phyloP scores from a whole-genome alignment of 306 rosid species.

The Dalbergia cultrata region DNA sequence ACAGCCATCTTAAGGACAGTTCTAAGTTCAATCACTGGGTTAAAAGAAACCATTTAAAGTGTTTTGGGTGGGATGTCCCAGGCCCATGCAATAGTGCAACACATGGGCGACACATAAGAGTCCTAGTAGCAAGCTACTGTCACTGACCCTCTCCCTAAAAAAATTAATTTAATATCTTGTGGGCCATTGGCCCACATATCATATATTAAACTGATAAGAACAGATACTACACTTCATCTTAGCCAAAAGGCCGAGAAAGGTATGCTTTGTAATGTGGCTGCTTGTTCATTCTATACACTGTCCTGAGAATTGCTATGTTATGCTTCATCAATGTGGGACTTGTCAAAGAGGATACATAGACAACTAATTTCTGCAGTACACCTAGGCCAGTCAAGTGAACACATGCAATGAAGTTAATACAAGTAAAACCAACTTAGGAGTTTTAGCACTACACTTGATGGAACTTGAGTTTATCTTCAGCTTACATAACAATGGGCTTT shows the following conservation, averaged over 20 bases:
- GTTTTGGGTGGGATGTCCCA: too few species aligned
- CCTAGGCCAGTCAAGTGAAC: too few species aligned
- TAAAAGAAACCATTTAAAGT: too few species aligned
- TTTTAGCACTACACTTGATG: not conserved
- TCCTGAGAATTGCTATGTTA: not conserved
- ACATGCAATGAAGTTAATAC: too few species aligned
- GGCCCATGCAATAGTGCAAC: too few species aligned
- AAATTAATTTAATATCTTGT: too few species aligned
- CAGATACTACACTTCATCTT: not conserved
- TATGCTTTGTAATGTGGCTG: not conserved
- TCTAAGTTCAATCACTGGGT: constrained; percentile 1
- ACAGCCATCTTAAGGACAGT: not conserved
- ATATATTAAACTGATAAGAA: too few species aligned
- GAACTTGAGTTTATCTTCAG: constrained; percentile 16
- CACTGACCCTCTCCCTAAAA: too few species aligned
- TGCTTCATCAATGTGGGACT: not conserved
- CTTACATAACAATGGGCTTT: constrained; percentile 16
- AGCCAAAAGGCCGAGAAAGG: not conserved
- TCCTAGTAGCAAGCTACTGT: too few species aligned
- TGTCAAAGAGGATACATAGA: not conserved
- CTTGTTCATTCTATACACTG: not conserved
- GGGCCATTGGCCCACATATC: too few species aligned
- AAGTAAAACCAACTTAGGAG: not conserved
- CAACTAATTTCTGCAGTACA: too few species aligned
- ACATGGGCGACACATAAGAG: too few species aligned